Evolutionary conservation across 2,329 filamentous ascomycete genomes (phyloP), one percentile per base, ranked within the genome.

Genomic region (Penicillium concentricum): DNA sequence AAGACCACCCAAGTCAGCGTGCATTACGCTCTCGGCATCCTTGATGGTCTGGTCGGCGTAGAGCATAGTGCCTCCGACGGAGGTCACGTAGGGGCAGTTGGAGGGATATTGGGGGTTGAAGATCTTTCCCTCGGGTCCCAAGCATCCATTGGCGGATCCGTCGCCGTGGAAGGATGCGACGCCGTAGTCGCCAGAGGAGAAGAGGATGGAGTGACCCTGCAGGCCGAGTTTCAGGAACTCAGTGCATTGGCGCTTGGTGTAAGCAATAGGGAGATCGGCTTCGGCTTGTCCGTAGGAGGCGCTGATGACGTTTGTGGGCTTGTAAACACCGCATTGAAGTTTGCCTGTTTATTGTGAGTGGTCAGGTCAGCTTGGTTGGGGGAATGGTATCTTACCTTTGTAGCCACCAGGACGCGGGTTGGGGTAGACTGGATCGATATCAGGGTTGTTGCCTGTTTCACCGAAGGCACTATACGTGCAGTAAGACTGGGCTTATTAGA

Each of bases 211-310:
- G 49, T 68, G 63, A 12, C 70, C 70, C 48, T 70, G 68, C 3
- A 72, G 60, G 5, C 76, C 79, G 0, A 84, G 76, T 67, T 84
- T 84, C 64, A 84, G 72, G 62, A 82, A 80, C 39, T 78, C 74
- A 43, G 72, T 72, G 61, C 76, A 78, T 59, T 78, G 76, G 4
- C 76, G 71, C 60, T 80, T 73, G 61, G 84, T 80, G 70, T 87
- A 87, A 59, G 72, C 74, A 5, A 76, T 69, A 0, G 84, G 83
- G 20, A 85, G 74, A 22, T 81, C 80, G 5, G 72, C 70, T 69
- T 87, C 84, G 42, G 79, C 76, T 41, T 79, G 79, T 45, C 82
- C 82, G 66, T 85, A 85, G 4, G 79, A 82, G 61, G 86, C 81
- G 37, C 77, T 79, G 58, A 84, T 78, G 7, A 85, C 82, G 59